Evolutionary conservation across 192 early-diverging fungal genomes (phyloP).

Genomic region (Podila horticola): DNA sequence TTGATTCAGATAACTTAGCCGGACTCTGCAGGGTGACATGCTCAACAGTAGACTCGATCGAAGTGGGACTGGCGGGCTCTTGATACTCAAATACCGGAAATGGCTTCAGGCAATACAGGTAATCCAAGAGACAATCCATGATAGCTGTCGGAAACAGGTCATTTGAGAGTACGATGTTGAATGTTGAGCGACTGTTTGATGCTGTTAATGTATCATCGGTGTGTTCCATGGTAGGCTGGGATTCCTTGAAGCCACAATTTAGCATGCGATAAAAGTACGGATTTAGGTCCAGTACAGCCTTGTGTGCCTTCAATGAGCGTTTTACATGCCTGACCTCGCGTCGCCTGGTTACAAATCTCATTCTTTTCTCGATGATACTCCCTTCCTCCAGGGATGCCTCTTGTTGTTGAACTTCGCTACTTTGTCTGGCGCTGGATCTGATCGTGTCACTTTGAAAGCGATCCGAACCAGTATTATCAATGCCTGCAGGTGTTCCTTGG

Average conservation of each 20-base stretch:
- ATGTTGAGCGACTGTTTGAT: not conserved
- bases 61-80: not conserved
- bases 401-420: no score
- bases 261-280: slow-evolving; percentile 39
- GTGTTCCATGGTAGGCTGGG: not conserved
- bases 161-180: slow-evolving; percentile 19
- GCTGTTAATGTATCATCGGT: not conserved
- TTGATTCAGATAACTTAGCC: not conserved
- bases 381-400: no score
- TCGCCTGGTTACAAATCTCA: not conserved
- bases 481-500: no score
- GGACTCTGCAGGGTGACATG: not conserved
- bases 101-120: slow-evolving; percentile 24
- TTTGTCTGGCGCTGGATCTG: no score
- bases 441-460: no score
- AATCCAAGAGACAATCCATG: slow-evolving; percentile 37
- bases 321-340: not conserved
- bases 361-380: no score
- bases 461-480: no score
- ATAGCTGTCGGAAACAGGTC: slow-evolving; percentile 28
- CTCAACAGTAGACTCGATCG: not conserved
- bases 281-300: slow-evolving; percentile 21
- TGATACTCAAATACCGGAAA: not conserved
- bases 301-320: slow-evolving; percentile 24
- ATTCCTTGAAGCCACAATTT: slow-evolving; percentile 22